Conservation (phyloP, 1,139 yeast species). For the Hanseniaspora gamundiae region DNA sequence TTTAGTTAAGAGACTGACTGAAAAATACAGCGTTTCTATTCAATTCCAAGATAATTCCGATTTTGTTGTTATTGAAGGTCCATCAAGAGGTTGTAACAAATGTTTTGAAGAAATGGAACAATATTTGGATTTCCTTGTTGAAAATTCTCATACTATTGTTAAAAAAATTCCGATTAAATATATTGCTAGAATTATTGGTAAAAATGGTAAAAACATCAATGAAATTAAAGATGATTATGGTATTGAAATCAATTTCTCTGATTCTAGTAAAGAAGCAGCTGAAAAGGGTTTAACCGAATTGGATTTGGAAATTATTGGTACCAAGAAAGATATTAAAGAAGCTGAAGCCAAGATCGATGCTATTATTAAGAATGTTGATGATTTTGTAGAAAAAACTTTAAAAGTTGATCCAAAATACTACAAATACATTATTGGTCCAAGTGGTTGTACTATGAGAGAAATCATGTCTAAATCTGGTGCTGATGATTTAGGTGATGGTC, state of each 20-base stretch:
- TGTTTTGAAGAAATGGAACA: slow-evolving; percentile 83
- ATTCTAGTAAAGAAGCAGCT: slow-evolving; percentile 32
- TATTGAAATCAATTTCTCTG: slow-evolving; percentile 55
- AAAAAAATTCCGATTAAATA: slow-evolving; percentile 60
- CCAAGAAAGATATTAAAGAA: slow-evolving; percentile 64
- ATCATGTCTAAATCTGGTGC: slow-evolving; percentile 69
- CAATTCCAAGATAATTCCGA: slow-evolving; percentile 57
- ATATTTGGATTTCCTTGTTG: slow-evolving; percentile 74
- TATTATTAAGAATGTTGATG: slow-evolving; percentile 57
- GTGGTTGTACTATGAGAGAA: slow-evolving; percentile 64
- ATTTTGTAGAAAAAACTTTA: slow-evolving; percentile 47
- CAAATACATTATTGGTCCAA: slow-evolving; percentile 68
- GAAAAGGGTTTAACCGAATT: slow-evolving; percentile 33
- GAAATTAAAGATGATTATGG: slow-evolving; percentile 75
- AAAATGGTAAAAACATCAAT: slow-evolving; percentile 71
- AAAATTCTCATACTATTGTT: slow-evolving; percentile 59
- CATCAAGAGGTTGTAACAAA: slow-evolving; percentile 77
- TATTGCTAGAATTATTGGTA: slow-evolving; percentile 80
- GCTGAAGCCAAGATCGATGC: slow-evolving; percentile 54
- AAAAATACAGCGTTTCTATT: slow-evolving; percentile 74
- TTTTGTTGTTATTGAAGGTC: slow-evolving; percentile 76
- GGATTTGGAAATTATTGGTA: slow-evolving; percentile 65
- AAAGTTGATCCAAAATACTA: slow-evolving; percentile 67
- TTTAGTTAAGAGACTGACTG: slow-evolving; percentile 76
- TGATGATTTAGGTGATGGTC: slow-evolving; percentile 27